Conservation (phyloP, 75 land plant genomes). For the Picea sitchensis region DNA sequence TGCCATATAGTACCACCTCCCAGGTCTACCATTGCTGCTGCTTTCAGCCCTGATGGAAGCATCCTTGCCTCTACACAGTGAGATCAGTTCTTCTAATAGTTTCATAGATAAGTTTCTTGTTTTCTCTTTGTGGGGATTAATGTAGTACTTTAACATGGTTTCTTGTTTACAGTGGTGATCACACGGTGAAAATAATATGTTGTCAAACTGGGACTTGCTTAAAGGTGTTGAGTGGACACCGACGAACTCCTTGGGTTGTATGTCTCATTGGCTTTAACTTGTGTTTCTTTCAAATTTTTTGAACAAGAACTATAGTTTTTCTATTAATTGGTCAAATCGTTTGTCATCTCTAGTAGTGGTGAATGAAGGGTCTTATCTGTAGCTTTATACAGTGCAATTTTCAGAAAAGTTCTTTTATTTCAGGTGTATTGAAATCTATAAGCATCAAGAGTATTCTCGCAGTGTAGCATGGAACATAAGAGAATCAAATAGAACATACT, state of each 20-base stretch:
- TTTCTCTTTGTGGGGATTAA: not conserved
- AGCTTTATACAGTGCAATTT: not conserved
- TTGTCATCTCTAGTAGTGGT: not conserved
- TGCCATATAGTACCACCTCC: conserved; percentile 93
- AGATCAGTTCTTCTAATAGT: conserved; percentile 17
- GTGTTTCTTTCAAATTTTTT: not conserved
- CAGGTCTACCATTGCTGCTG: conserved; percentile 97
- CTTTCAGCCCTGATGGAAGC: conserved; percentile 92
- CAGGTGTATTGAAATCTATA: too few relatives aligned
- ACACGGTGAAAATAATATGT: conserved; percentile 95
- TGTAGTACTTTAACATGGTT: not conserved
- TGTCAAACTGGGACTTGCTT: conserved; percentile 81
- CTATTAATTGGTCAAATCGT: not conserved
- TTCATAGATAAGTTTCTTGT: not conserved
- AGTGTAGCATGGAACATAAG: too few relatives aligned
- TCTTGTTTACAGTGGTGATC: conserved; percentile 75
- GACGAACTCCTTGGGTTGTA: conserved; percentile 99
- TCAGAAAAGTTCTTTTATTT: too few relatives aligned
- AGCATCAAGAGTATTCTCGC: too few relatives aligned
- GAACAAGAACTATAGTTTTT: not conserved
- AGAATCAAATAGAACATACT: too few relatives aligned
- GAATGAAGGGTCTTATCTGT: not conserved
- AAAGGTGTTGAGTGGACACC: conserved; percentile 87
- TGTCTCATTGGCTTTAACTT: conserved; percentile 9
- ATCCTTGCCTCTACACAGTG: conserved; percentile 98